phyloP scores from a whole-genome alignment of 75 land plant genomes.

The Chamaecyparis obtusa region DNA sequence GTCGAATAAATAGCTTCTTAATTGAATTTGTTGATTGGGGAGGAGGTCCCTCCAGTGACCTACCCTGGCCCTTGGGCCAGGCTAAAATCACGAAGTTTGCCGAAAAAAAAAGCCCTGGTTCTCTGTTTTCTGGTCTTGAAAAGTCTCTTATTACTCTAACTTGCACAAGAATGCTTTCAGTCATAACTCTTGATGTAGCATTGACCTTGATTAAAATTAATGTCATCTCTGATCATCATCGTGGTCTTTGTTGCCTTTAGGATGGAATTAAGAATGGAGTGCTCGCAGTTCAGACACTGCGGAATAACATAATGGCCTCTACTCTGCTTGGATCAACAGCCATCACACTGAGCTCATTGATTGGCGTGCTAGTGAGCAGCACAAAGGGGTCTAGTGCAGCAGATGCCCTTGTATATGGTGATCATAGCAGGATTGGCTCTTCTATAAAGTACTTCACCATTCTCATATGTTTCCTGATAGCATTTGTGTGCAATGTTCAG shows the following conservation, averaged over 20 bases:
- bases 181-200: not conserved
- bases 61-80: too few species aligned
- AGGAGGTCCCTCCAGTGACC: too few species aligned
- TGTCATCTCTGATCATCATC: not conserved
- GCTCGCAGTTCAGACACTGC: slow-evolving; percentile 71
- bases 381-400: slow-evolving; percentile 13
- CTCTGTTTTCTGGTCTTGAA: not conserved
- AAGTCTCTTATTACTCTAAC: too few species aligned
- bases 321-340: slow-evolving; percentile 73
- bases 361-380: slow-evolving; percentile 67
- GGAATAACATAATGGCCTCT: slow-evolving; percentile 92
- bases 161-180: not conserved
- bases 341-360: slow-evolving; percentile 73
- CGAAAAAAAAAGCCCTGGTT: not conserved
- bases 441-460: slow-evolving; percentile 60
- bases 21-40: too few species aligned
- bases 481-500: slow-evolving; percentile 71
- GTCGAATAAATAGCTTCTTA: too few species aligned
- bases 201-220: not conserved
- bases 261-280: slow-evolving; percentile 65
- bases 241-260: slow-evolving; percentile 18
- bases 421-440: slow-evolving; percentile 18
- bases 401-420: slow-evolving; percentile 40
- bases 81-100: too few species aligned
- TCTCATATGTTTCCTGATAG: slow-evolving; percentile 61